A percentile compares a stretch with the other conserved stretches of the same genome.
These are phyloP conservation scores for Amanita polypyramis DNA, from an alignment of 768 basidiomycete species.

Conservation along the genomic window DNA sequence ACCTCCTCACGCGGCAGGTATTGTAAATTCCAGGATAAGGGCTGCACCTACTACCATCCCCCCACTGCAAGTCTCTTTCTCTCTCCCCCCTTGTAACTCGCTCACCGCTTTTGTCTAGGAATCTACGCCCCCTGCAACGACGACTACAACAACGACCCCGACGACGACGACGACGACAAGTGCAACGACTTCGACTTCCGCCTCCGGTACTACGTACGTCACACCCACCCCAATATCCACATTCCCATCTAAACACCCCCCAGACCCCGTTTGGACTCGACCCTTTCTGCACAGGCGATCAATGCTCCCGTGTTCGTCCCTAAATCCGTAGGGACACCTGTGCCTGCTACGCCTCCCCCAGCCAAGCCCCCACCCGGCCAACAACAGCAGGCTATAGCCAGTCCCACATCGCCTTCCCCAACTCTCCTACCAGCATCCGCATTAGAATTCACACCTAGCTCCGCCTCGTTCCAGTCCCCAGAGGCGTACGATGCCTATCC, in stretches of 20 bases:
- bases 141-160: too few relatives aligned
- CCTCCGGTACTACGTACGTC: slow-evolving; percentile 11
- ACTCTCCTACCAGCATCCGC: not conserved
- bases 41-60: slow-evolving; percentile 78
- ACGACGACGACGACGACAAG: too few relatives aligned
- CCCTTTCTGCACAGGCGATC: slow-evolving; percentile 52
- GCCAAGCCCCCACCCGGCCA: not conserved
- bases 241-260: slow-evolving; percentile 11
- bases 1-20: slow-evolving; percentile 30
- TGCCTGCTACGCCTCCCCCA: slow-evolving; percentile 20
- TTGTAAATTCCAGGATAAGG: slow-evolving; percentile 82
- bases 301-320: slow-evolving; percentile 84
- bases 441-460: not conserved
- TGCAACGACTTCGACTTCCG: not conserved
- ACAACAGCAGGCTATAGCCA: not conserved
- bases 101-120: too few relatives aligned
- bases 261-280: slow-evolving; percentile 33
- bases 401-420: not conserved
- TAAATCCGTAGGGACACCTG: slow-evolving; percentile 29
- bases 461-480: slow-evolving; percentile 13
- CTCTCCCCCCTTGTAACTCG: too few relatives aligned
- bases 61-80: slow-evolving; percentile 35
- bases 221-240: slow-evolving; percentile 18
- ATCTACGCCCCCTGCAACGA: too few relatives aligned
- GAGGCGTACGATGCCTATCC: slow-evolving; percentile 18